phyloP scores from a whole-genome alignment of 176 grass and related monocot genomes.

The Avena atlantica region DNA sequence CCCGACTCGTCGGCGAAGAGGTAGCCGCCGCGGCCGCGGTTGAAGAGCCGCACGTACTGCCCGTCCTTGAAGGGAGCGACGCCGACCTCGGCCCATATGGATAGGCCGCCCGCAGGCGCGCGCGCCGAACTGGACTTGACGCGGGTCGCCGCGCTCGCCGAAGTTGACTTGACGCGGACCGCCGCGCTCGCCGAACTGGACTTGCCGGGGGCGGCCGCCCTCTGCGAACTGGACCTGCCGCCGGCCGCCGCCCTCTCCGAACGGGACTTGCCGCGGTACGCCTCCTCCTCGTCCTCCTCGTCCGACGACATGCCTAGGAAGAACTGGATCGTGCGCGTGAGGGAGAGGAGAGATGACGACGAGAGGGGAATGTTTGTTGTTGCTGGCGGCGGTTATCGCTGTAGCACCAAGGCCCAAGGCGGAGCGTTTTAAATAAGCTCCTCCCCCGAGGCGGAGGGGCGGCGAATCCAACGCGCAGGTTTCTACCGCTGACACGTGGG shows the following conservation, averaged over 20 bases:
- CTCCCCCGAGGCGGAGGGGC: not conserved
- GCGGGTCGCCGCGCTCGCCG: not conserved
- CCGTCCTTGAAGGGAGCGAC: slow-evolving; percentile 49
- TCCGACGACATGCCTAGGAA: slow-evolving; percentile 2
- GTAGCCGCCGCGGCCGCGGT: slow-evolving; percentile 49
- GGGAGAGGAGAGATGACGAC: not conserved
- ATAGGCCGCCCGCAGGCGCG: not conserved
- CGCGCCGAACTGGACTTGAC: not conserved
- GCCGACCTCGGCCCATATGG: slow-evolving; percentile 5
- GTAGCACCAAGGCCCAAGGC: slow-evolving; percentile 18
- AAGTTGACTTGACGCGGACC: not conserved
- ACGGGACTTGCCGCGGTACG: not conserved
- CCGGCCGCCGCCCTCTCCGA: not conserved
- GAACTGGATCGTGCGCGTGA: not conserved
- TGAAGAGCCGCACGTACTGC: slow-evolving; percentile 60
- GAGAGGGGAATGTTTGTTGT: slow-evolving; percentile 7
- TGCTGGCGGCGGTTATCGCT: slow-evolving; percentile 30
- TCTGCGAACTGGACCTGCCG: not conserved
- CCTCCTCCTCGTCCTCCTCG: not conserved
- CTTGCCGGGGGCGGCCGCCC: not conserved
- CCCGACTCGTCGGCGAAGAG: slow-evolving; percentile 43
- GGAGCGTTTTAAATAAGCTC: slow-evolving; percentile 35
- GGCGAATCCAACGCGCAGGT: slow-evolving; percentile 13
- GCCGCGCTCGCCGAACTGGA: not conserved
- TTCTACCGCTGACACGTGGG: not conserved